These are phyloP conservation scores for Aspergillus neotritici DNA, from an alignment of 2,329 filamentous ascomycete genomes.

Conservation along the genomic window DNA sequence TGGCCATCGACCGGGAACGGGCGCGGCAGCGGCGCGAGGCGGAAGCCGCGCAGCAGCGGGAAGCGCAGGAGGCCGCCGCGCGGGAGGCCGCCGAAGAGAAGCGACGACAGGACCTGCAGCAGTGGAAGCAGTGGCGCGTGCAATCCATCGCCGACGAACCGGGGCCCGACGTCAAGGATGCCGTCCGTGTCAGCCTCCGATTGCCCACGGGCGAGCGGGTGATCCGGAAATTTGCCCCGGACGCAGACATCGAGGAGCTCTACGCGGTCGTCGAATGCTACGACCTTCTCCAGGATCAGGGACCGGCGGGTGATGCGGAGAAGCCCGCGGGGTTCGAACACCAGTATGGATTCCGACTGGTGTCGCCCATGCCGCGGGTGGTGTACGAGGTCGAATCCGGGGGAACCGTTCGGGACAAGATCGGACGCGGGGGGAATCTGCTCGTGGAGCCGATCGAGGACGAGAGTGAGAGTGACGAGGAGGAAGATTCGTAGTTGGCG, in stretches of 20 bases:
- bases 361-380: slow-evolving; percentile 75
- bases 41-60: slow-evolving; percentile 57
- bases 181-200: slow-evolving; percentile 64
- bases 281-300: slow-evolving; percentile 51
- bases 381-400: slow-evolving; percentile 67
- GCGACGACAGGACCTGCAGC: slow-evolving; percentile 49
- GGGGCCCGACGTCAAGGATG: slow-evolving; percentile 55
- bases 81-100: slow-evolving; percentile 57
- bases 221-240: slow-evolving; percentile 65
- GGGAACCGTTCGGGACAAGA: slow-evolving; percentile 62
- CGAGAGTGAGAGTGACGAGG: slow-evolving; percentile 50
- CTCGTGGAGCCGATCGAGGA: slow-evolving; percentile 69
- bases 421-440: slow-evolving; percentile 79
- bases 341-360: slow-evolving; percentile 76
- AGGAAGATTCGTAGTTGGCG: slow-evolving; percentile 13
- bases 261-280: slow-evolving; percentile 97
- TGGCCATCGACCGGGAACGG: slow-evolving; percentile 82
- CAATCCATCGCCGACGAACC: slow-evolving; percentile 65
- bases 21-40: slow-evolving; percentile 71
- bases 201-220: slow-evolving; percentile 65
- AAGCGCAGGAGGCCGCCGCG: slow-evolving; percentile 62
- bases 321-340: slow-evolving; percentile 69
- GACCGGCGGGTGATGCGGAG: slow-evolving; percentile 33
- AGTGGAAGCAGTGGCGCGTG: slow-evolving; percentile 79
- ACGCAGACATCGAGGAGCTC: slow-evolving; percentile 75